Evolutionary conservation across 2,329 filamentous ascomycete genomes (phyloP), one percentile per base, ranked within the genome.

Genomic region (Orbilia quercus): DNA sequence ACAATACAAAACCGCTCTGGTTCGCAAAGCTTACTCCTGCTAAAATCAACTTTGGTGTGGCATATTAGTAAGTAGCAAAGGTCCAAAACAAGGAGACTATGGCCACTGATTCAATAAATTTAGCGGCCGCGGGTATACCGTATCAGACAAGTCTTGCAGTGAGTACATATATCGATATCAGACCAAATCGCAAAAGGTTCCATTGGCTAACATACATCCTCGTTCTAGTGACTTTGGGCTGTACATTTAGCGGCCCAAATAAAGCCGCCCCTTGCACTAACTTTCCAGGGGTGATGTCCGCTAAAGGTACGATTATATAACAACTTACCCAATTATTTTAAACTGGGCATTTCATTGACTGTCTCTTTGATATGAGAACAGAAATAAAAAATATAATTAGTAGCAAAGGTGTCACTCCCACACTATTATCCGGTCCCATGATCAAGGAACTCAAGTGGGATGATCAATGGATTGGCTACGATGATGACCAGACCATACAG

Each of bases 41-140:
- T 1, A 84, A 85, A 70, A 77, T 85, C 36, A 83, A 83, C 65
- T 77, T 85, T 2, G 84, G 84, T 0, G 54, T 84, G 0, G 83
- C 83, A 0, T 81, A 80, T 50, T 86, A 86, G 60, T 64, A 38
- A 55, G 60, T 25, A 16, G 7, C 20, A 11, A 28, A 42, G 16
- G n/a, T n/a, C 50, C 18, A 44, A 25, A 38, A 9, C 14, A 47
- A 4, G 28, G 9, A 45, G 4, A 7, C 16, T 42, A n/a, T 12
- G 12, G 11, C 18, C 9, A 12, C 34, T 63, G 18, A 63, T 7
- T 14, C 18, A 11, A 28, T 42, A 4, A 42, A 4, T 31, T 1
- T 40, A 64, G 60, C 48, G 60, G 60, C 4, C 60, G 60, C 14
- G 60, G 60, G 20, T 64, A 64, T 40, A 64, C 60, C 1, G 60